phyloP scores from a whole-genome alignment of 1,284 basidiomycete genomes.

The Blastosporella zonata region DNA sequence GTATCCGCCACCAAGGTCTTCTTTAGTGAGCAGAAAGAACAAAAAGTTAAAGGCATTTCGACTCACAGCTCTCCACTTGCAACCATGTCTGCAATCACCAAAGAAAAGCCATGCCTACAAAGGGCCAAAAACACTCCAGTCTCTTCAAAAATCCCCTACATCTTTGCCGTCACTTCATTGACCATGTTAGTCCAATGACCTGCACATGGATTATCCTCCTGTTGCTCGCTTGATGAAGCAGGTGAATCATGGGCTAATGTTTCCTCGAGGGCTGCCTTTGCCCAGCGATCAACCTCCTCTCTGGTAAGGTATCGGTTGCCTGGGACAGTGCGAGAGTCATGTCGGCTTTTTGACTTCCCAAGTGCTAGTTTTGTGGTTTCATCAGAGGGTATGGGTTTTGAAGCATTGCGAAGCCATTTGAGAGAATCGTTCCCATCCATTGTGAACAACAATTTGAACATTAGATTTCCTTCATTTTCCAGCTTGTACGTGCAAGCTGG shows the following conservation, averaged over 20 bases:
- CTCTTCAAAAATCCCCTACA: slow-evolving; percentile 32
- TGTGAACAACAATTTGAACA: slow-evolving; percentile 21
- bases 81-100: slow-evolving; percentile 27
- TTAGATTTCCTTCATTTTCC: slow-evolving; percentile 21
- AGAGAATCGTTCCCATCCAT: slow-evolving; percentile 36
- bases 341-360: slow-evolving; percentile 11
- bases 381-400: background rate
- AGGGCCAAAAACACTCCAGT: slow-evolving; percentile 28
- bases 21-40: background rate
- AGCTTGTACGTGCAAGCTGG: slow-evolving; percentile 28
- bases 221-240: background rate
- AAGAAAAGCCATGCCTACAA: slow-evolving; percentile 25
- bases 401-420: slow-evolving; percentile 17
- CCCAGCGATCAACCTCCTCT: slow-evolving; percentile 22
- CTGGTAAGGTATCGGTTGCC: slow-evolving; percentile 21
- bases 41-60: background rate
- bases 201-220: slow-evolving; percentile 17
- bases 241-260: background rate
- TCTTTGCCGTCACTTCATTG: slow-evolving; percentile 18
- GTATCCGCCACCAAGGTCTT: slow-evolving; percentile 25
- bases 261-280: no score
- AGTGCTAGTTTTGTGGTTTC: background rate
- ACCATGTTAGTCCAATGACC: slow-evolving; percentile 27
- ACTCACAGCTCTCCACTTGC: slow-evolving; percentile 29
- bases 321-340: slow-evolving; percentile 15